These are phyloP conservation scores for Neurospora sp. DNA, from an alignment of 495 filamentous ascomycete genomes.

Conservation along the genomic window DNA sequence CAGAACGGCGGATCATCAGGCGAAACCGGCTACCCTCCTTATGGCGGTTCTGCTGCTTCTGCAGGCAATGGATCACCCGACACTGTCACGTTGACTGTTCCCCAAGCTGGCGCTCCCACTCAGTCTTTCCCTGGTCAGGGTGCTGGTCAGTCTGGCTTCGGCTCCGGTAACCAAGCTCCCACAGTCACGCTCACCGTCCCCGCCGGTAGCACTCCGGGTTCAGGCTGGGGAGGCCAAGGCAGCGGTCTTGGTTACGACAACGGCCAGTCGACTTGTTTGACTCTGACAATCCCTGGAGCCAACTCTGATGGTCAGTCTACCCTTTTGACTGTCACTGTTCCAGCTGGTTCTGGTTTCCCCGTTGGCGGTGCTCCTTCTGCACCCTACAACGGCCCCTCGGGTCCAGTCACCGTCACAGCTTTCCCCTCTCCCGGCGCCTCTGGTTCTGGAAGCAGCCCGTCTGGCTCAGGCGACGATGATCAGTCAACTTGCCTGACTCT, in stretches of 20 bases:
- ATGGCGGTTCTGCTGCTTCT: neutral
- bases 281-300: neutral
- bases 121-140: neutral
- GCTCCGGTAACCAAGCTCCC: neutral
- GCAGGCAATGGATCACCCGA: neutral
- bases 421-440: neutral
- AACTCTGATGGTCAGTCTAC: neutral
- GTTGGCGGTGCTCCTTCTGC: neutral
- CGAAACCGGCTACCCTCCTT: neutral
- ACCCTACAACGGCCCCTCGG: neutral
- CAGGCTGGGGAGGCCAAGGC: neutral
- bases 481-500: neutral
- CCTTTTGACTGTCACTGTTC: neutral
- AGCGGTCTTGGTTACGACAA: neutral
- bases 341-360: neutral
- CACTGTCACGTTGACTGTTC: neutral
- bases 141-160: neutral
- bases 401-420: neutral
- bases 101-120: neutral
- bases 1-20: neutral
- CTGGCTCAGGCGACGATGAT: neutral
- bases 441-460: neutral
- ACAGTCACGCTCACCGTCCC: neutral
- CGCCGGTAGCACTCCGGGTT: neutral
- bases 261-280: neutral